Evolutionary conservation across 208 protist genomes (phyloP).

Genomic region (Leishmania guyanensis): DNA sequence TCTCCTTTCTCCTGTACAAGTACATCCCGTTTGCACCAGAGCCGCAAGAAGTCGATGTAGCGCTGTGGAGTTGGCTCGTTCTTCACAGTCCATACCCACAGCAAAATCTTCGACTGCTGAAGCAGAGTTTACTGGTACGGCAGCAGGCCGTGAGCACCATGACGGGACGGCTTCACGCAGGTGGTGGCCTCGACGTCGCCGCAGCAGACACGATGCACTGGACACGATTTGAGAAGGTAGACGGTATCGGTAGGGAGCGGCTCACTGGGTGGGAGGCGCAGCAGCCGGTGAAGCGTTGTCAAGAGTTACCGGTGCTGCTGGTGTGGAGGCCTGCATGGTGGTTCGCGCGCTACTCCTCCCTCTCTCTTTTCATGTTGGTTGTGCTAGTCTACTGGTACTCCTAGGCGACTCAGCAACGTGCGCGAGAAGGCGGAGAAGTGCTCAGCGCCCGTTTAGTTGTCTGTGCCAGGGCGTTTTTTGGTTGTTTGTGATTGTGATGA

Average conservation of each 20-base stretch:
- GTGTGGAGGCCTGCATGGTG: constrained; percentile 48
- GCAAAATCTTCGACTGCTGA: constrained; percentile 28
- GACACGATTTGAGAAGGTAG: constrained; percentile 11
- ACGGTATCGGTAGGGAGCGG: constrained; percentile 19
- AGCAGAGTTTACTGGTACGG: constrained; percentile 32
- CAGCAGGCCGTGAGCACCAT: constrained; percentile 10
- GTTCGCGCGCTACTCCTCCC: constrained; percentile 40
- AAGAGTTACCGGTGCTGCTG: constrained; percentile 33
- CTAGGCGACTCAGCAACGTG: not conserved
- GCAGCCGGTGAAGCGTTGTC: constrained; percentile 1
- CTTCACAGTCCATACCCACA: constrained; percentile 36
- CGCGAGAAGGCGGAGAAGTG: not conserved
- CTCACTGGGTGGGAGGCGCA: constrained; percentile 13
- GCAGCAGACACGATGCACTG: constrained; percentile 7
- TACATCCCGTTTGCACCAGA: constrained; percentile 39
- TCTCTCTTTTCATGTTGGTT: constrained; percentile 24
- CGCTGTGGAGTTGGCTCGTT: constrained; percentile 47
- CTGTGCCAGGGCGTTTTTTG: not conserved
- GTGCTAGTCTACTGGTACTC: constrained; percentile 15
- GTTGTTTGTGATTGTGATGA: not conserved
- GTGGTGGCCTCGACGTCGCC: not conserved
- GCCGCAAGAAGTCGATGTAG: constrained; percentile 39
- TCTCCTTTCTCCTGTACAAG: constrained; percentile 21
- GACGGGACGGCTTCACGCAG: not conserved
- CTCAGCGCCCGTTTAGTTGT: not conserved